Conservation (phyloP, 805 yeast genomes). For the Saccharomycopsis sp. region DNA sequence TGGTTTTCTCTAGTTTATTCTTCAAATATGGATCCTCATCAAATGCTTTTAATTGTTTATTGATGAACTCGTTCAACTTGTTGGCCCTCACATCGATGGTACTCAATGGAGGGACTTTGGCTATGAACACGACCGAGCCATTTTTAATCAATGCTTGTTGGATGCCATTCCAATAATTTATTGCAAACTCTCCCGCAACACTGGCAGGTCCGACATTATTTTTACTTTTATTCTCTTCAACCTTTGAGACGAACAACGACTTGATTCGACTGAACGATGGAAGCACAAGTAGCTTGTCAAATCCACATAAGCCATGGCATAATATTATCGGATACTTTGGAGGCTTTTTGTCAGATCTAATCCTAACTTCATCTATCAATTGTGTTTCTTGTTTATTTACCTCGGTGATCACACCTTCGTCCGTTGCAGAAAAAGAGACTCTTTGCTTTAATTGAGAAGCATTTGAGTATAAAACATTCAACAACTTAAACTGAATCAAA, state of each 20-base stretch:
- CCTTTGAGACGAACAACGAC: conserved; percentile 22
- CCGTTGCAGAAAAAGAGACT: neutral
- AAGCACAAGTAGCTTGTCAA: conserved; percentile 44
- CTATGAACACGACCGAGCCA: conserved; percentile 63
- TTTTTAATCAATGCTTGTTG: conserved; percentile 45
- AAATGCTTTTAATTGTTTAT: conserved; percentile 14
- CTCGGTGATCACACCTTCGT: neutral
- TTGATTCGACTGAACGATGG: conserved; percentile 32
- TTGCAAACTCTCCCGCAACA: too few species aligned
- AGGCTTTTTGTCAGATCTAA: conserved; percentile 26
- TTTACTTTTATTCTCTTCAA: conserved; percentile 17
- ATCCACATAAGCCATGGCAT: conserved; percentile 85
- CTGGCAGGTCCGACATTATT: too few species aligned
- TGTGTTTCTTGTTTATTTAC: neutral
- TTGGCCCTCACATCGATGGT: conserved; percentile 61
- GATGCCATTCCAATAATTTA: conserved; percentile 82
- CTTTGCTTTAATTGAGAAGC: too few species aligned
- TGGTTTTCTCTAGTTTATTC: neutral
- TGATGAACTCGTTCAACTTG: conserved; percentile 44
- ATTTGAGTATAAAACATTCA: too few species aligned
- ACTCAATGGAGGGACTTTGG: conserved; percentile 78
- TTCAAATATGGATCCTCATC: conserved; percentile 2
- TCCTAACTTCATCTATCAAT: neutral
- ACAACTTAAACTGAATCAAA: too few species aligned
- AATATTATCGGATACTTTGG: conserved; percentile 69